Evolutionary conservation across 2,329 filamentous ascomycete species (phyloP).

Genomic region (Calycina marina): DNA sequence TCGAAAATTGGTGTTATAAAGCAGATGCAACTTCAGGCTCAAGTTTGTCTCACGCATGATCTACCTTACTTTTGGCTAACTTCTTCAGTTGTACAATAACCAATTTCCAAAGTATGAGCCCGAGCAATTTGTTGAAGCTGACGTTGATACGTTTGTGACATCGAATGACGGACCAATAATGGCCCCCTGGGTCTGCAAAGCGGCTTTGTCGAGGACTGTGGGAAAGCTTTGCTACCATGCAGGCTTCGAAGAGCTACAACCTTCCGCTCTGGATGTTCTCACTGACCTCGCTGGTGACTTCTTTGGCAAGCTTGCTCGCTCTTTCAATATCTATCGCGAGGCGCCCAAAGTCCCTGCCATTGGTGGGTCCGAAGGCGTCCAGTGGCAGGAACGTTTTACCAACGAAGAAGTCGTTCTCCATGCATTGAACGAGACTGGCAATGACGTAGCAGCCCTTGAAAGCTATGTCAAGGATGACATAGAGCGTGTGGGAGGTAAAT

Average conservation of each 20-base stretch:
- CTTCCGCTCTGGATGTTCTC: slow-evolving; percentile 78
- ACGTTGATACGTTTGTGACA: slow-evolving; percentile 78
- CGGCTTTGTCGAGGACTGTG: slow-evolving; percentile 77
- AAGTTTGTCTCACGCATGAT: slow-evolving; percentile 40
- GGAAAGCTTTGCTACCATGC: slow-evolving; percentile 93
- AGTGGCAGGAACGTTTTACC: slow-evolving; percentile 55
- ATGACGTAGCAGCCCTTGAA: slow-evolving; percentile 70
- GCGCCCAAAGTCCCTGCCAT: slow-evolving; percentile 56
- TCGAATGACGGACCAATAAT: slow-evolving; percentile 82
- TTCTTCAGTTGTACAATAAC: slow-evolving; percentile 73
- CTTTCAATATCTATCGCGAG: slow-evolving; percentile 72
- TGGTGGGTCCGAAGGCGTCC: slow-evolving; percentile 22
- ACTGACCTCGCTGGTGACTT: slow-evolving; percentile 85
- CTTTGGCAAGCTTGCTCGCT: slow-evolving; percentile 69
- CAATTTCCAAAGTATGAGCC: slow-evolving; percentile 96
- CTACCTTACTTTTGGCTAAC: slow-evolving; percentile 6
- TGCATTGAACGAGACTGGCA: slow-evolving; percentile 68
- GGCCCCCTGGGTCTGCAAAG: slow-evolving; percentile 65
- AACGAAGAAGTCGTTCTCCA: slow-evolving; percentile 80
- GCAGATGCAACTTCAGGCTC: slow-evolving; percentile 97
- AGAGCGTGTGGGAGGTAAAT: slow-evolving; percentile 68
- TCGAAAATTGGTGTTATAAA: slow-evolving; percentile 97
- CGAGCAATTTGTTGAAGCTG: slow-evolving; percentile 73
- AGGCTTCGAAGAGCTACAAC: slow-evolving; percentile 94
- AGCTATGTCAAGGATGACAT: slow-evolving; percentile 84